Evolutionary conservation across 352 stramenopile genomes (phyloP).

Genomic region (Phytophthora cajani): DNA sequence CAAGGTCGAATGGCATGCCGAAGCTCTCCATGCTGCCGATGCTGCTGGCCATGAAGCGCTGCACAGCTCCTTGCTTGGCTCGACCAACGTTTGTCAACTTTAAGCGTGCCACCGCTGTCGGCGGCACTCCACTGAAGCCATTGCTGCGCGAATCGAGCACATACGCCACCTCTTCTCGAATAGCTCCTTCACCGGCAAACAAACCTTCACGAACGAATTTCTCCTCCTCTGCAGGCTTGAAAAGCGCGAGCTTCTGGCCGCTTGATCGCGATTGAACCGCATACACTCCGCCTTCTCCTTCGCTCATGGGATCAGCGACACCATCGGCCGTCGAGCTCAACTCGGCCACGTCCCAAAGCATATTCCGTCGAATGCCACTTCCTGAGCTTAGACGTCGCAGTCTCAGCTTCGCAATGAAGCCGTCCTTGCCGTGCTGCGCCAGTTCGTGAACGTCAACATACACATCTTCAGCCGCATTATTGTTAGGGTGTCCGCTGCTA

Average conservation of each 20-base stretch:
- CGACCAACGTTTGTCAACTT: conserved; percentile 48
- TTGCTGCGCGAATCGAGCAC: conserved; percentile 72
- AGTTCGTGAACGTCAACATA: conserved; percentile 76
- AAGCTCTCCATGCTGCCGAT: conserved; percentile 86
- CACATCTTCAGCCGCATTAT: conserved; percentile 51
- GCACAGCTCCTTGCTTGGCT: conserved; percentile 74
- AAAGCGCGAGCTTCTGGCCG: conserved; percentile 81
- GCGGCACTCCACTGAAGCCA: conserved; percentile 79
- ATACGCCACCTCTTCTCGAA: conserved; percentile 81
- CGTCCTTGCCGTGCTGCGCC: conserved; percentile 77
- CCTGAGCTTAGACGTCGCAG: conserved; percentile 66
- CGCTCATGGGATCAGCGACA: conserved; percentile 58
- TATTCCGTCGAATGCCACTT: conserved; percentile 66
- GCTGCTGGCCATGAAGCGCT: conserved; percentile 82
- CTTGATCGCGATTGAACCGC: conserved; percentile 70
- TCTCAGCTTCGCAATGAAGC: conserved; percentile 68
- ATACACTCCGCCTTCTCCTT: conserved; percentile 80
- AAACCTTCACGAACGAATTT: conserved; percentile 80
- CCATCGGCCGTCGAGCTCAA: conserved; percentile 56
- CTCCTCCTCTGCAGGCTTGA: conserved; percentile 84
- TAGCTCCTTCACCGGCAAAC: conserved; percentile 66
- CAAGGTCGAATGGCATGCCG: conserved; percentile 75
- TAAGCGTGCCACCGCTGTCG: conserved; percentile 73
- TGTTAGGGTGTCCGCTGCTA: conserved; percentile 3
- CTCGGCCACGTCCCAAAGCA: conserved; percentile 82